Base-by-base conservation (phyloP, 116 monocot species). In the Zostera marina region DNA sequence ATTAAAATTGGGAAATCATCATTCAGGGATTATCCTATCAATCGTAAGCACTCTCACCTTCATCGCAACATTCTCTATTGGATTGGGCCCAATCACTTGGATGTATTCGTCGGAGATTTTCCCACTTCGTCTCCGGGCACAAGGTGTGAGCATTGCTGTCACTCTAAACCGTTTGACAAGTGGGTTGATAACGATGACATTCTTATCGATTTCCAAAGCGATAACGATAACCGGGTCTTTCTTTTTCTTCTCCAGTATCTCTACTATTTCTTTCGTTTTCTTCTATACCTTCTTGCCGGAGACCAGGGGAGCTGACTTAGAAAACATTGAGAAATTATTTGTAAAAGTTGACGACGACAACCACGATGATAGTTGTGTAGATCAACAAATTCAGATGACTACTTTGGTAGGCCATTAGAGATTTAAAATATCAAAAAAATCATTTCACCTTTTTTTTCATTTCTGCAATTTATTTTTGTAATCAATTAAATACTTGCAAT, bases 91-190 rank as follows among this genome's bases (percentile, higher is more conserved):
- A 9, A 67, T 77, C 19, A 63, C 82, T 12, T 77, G 77, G 82
- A 77, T 82, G 9, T 82, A 82, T 57, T 74, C 60, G 17, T 82
- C 82, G 42, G 82, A 82, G 77, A 74, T 82, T 16, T 77, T 74
- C 39, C 82, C 82, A 13, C 63, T 82, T 11, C 47, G 69, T 42
- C 68, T 82, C 46, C 26, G 82, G 14, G 82, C 82, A 15, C 77
- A 72, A 46, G 82, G 77, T 22, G 61, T 17, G 10, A 61, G 63
- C 56, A 3, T 68, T 7, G 82, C 74, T 0, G 72, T 69, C 0
- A 68, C 60, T 8, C 24, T 69, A 58, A 82, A 77, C 62, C 53
- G 82, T 11, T 7, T 66, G 3, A 77, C 57, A n/a, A 82, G 74
- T 20, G 77, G 72, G 3, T 71, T 69, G 8, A 41, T 82, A 13